Conservation (phyloP, 192 early-diverging fungal species). For the Coemansia sp. region DNA sequence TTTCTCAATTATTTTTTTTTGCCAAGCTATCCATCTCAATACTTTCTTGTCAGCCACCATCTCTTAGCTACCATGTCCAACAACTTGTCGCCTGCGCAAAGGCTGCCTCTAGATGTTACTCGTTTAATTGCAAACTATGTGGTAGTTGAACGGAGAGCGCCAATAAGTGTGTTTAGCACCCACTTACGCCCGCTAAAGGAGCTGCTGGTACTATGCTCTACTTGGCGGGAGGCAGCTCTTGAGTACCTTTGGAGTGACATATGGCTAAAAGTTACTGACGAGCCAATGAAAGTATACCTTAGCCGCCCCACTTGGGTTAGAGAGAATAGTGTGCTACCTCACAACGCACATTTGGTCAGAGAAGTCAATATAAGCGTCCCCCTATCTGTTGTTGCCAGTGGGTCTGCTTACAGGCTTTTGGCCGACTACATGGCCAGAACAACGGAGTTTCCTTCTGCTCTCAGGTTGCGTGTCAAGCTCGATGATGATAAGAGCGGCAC, state of each 20-base stretch:
- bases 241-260: neutral
- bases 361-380: neutral
- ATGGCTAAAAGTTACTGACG: no score
- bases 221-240: neutral
- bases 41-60: neutral
- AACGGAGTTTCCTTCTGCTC: neutral
- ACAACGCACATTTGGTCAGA: neutral
- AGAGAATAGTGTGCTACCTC: neutral
- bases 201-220: neutral
- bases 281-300: no score
- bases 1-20: no score
- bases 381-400: neutral
- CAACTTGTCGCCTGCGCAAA: neutral
- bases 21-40: neutral
- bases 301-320: neutral
- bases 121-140: no score
- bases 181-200: neutral
- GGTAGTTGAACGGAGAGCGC: neutral
- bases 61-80: neutral
- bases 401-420: no score
- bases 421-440: neutral
- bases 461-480: no score
- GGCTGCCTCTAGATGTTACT: neutral
- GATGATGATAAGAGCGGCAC: no score
- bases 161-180: no score